Conservation (phyloP, 2,329 filamentous ascomycete genomes). For the Westerdykella sp. region DNA sequence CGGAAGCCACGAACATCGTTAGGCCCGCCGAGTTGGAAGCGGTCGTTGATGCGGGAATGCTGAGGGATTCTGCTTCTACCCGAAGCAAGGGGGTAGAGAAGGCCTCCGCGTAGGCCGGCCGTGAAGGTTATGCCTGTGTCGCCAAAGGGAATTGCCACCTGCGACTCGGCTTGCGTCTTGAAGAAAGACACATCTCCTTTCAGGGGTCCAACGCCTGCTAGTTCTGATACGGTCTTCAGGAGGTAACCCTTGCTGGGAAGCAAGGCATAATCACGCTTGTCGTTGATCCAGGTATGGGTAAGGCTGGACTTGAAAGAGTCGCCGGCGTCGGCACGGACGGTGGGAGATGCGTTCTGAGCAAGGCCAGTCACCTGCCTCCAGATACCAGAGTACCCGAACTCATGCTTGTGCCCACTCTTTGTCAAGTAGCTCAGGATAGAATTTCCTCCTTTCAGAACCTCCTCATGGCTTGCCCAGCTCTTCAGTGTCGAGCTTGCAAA, state of each 20-base stretch:
- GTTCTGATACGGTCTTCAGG: constrained; percentile 67
- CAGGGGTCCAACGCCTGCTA: constrained; percentile 81
- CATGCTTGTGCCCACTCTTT: constrained; percentile 60
- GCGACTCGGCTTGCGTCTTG: constrained; percentile 81
- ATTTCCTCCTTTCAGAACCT: constrained; percentile 72
- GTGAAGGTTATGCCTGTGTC: constrained; percentile 76
- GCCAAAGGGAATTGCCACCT: constrained; percentile 67
- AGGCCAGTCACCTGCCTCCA: constrained; percentile 89
- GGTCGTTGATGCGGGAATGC: constrained; percentile 81
- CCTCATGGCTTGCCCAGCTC: constrained; percentile 89
- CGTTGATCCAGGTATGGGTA: constrained; percentile 72
- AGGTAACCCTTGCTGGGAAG: constrained; percentile 79
- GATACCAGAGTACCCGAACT: constrained; percentile 70
- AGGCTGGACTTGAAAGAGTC: constrained; percentile 86
- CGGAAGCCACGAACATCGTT: constrained; percentile 94
- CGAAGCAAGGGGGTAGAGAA: constrained; percentile 74
- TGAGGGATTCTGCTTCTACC: constrained; percentile 50
- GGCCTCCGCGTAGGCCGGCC: constrained; percentile 70
- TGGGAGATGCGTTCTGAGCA: constrained; percentile 67
- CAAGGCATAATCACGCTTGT: constrained; percentile 77
- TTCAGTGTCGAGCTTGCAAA: constrained; percentile 81
- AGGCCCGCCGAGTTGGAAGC: constrained; percentile 89
- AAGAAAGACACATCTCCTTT: constrained; percentile 88
- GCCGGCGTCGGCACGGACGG: constrained; percentile 76
- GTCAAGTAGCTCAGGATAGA: constrained; percentile 71